phyloP scores from a whole-genome alignment of 495 filamentous ascomycete species.

The Paragyromitra xinjiangensis region DNA sequence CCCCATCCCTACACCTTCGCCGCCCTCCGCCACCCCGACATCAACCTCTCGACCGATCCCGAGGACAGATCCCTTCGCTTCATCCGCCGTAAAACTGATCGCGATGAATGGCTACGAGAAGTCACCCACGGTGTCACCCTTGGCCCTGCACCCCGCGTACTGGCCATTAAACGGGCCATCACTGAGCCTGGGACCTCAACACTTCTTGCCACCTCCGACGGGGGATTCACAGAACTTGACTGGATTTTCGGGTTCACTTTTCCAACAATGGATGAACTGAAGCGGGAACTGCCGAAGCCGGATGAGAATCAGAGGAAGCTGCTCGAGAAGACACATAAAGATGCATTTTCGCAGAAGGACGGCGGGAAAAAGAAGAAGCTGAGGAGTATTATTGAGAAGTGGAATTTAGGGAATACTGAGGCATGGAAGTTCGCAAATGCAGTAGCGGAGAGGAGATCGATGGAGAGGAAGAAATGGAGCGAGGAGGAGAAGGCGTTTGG shows the following conservation, averaged over 20 bases:
- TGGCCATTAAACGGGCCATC: slow-evolving; percentile 82
- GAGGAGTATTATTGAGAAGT: slow-evolving; percentile 78
- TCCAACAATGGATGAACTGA: slow-evolving; percentile 66
- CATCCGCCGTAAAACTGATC: slow-evolving; percentile 76
- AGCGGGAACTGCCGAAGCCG: slow-evolving; percentile 59
- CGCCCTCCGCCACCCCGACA: slow-evolving; percentile 62
- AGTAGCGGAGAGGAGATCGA: slow-evolving; percentile 66
- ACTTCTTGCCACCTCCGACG: slow-evolving; percentile 79
- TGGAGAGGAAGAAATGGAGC: slow-evolving; percentile 75
- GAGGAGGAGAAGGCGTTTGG: slow-evolving; percentile 72
- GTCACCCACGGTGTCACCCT: slow-evolving; percentile 72
- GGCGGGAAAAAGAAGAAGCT: slow-evolving; percentile 59
- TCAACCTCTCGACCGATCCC: slow-evolving; percentile 48
- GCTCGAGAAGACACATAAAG: slow-evolving; percentile 65
- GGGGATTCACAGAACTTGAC: slow-evolving; percentile 66
- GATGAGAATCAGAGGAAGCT: slow-evolving; percentile 67
- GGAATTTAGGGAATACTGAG: slow-evolving; percentile 93
- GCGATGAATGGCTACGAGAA: slow-evolving; percentile 77
- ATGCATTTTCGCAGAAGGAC: slow-evolving; percentile 35
- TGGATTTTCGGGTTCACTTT: slow-evolving; percentile 90
- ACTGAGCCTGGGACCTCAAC: slow-evolving; percentile 68
- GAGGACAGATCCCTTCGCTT: slow-evolving; percentile 68
- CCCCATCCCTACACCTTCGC: slow-evolving; percentile 89
- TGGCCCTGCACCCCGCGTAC: slow-evolving; percentile 69
- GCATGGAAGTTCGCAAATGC: slow-evolving; percentile 91